Evolutionary conservation across 2,329 filamentous ascomycete species (phyloP).

Genomic region (Ophiocordyceps sinensis): DNA sequence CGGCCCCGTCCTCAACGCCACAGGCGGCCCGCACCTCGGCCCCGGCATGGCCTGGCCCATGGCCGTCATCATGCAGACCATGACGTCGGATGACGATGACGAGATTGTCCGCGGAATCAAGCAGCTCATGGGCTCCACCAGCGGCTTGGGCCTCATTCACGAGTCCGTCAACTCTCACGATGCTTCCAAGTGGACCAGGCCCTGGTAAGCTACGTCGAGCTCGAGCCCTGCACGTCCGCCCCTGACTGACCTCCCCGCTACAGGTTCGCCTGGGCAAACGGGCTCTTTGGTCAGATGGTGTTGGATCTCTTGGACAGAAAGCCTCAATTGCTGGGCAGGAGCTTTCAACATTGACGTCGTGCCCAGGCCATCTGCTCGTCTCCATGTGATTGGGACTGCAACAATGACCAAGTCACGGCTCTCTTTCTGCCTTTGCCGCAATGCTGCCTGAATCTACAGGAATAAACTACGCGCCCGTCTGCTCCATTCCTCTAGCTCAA

Average conservation of each 20-base stretch:
- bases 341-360: conserved; percentile 24
- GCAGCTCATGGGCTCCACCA: conserved; percentile 53
- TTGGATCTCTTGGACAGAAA: conserved; percentile 61
- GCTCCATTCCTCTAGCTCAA: conserved; percentile 33
- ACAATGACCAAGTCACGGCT: too few species aligned
- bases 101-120: conserved; percentile 58
- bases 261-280: conserved; percentile 84
- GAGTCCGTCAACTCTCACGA: conserved; percentile 35
- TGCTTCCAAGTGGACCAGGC: conserved; percentile 17
- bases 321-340: conserved; percentile 44
- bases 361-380: background rate
- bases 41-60: conserved; percentile 77
- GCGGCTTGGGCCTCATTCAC: conserved; percentile 62
- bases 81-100: conserved; percentile 60
- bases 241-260: background rate
- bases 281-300: conserved; percentile 73
- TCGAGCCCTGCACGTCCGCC: background rate
- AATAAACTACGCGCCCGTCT: too few species aligned
- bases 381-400: too few species aligned
- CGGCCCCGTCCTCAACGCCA: conserved; percentile 34
- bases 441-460: too few species aligned
- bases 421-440: background rate
- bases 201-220: conserved; percentile 15
- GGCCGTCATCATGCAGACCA: conserved; percentile 63
- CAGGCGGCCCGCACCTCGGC: conserved; percentile 37